Percentiles rank a stretch among this genome's conserved stretches.
Evolutionary conservation across 257 asterid genomes (phyloP).

Genomic region (Echites panduratus): DNA sequence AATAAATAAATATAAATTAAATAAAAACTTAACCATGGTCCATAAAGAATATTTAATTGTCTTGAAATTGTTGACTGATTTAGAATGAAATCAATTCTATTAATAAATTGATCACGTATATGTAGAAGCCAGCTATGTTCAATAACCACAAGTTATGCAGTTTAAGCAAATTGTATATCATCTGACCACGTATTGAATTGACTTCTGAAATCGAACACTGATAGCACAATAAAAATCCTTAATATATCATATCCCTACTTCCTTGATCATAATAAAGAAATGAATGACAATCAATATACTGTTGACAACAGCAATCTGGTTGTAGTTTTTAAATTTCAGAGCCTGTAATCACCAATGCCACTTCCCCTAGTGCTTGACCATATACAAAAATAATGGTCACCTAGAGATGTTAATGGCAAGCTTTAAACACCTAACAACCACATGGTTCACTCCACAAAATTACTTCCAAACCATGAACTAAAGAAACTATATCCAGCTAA

Average conservation of each 20-base stretch:
- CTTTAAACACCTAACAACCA: background rate
- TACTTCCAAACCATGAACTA: too few species aligned
- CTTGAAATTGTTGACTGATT: background rate
- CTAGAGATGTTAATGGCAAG: background rate
- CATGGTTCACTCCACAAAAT: background rate
- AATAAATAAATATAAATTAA: background rate
- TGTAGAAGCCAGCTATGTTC: background rate
- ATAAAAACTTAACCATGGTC: background rate
- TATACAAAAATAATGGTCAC: background rate
- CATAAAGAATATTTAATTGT: background rate
- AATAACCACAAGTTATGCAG: background rate
- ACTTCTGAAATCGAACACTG: background rate
- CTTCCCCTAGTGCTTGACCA: background rate
- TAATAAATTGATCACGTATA: background rate
- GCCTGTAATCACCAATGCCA: background rate
- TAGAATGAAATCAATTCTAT: background rate
- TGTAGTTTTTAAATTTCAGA: background rate
- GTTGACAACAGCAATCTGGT: background rate
- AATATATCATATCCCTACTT: background rate
- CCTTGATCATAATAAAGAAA: background rate
- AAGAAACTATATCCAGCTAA: conserved; percentile 2
- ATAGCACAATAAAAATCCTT: background rate
- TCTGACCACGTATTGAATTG: background rate
- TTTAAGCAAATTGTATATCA: conserved; percentile 3
- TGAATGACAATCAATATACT: background rate